A percentile compares a stretch with the other conserved stretches of the same genome.
Evolutionary conservation across 2,329 filamentous ascomycete species (phyloP).

Genomic region (Aspergillus phoenicis): DNA sequence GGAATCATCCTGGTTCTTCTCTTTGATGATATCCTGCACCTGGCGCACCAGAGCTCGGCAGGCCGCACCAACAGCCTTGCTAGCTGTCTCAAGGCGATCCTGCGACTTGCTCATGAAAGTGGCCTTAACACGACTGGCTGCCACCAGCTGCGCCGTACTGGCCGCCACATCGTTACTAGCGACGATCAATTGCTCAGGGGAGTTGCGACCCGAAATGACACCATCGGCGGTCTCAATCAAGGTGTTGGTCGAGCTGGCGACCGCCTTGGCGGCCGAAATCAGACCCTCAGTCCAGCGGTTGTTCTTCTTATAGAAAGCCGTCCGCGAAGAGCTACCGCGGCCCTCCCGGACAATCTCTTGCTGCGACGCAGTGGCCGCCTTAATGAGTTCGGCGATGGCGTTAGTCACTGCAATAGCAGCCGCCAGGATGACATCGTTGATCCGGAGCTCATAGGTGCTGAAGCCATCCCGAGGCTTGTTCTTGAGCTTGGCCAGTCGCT

Average conservation of each 20-base stretch:
- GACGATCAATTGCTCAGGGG: conserved; percentile 94
- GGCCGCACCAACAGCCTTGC: conserved; percentile 87
- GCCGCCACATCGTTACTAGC: conserved; percentile 96
- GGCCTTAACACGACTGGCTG: conserved; percentile 93
- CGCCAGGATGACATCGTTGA: conserved; percentile 92
- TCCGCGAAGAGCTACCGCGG: conserved; percentile 80
- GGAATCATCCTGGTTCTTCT: conserved; percentile 74
- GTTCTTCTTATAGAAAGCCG: conserved; percentile 99
- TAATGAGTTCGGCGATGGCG: conserved; percentile 91
- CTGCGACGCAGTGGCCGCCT: conserved; percentile 88
- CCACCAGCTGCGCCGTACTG: conserved; percentile 93
- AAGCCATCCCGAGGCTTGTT: conserved; percentile 96
- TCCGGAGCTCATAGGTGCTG: conserved; percentile 93
- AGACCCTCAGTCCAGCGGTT: conserved; percentile 98
- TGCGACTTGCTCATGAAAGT: conserved; percentile 98
- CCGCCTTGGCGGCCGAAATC: conserved; percentile 95
- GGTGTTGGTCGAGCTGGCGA: conserved; percentile 89
- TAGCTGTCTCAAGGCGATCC: conserved; percentile 84
- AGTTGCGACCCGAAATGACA: conserved; percentile 88
- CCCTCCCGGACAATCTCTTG: conserved; percentile 96
- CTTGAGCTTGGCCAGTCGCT: conserved; percentile 85
- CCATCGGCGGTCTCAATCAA: conserved; percentile 98
- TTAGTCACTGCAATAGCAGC: conserved; percentile 91
- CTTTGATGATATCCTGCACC: conserved; percentile 91
- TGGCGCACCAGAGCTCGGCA: conserved; percentile 87